Conservation (phyloP, 2,329 filamentous ascomycete genomes). For the Clarireedia monteithiana region DNA sequence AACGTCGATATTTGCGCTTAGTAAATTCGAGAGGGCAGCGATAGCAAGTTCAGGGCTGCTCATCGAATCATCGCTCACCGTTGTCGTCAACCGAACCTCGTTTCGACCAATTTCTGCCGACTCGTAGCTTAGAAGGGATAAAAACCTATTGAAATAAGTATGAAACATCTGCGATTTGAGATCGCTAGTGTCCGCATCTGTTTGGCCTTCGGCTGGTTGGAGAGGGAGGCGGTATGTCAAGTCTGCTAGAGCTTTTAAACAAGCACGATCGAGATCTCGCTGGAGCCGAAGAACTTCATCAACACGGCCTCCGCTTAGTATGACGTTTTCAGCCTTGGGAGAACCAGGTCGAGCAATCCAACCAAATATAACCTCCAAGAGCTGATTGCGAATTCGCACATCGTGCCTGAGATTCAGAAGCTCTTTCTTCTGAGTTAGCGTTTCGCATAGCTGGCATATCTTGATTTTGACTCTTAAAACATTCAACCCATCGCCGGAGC, state of each 20-base stretch:
- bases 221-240: constrained; percentile 59
- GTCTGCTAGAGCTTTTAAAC: constrained; percentile 55
- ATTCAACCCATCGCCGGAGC: constrained; percentile 45
- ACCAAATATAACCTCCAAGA: constrained; percentile 59
- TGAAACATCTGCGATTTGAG: constrained; percentile 66
- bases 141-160: constrained; percentile 62
- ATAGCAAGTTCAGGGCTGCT: constrained; percentile 57
- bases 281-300: constrained; percentile 54
- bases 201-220: constrained; percentile 57
- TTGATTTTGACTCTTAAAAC: constrained; percentile 60
- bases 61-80: constrained; percentile 44
- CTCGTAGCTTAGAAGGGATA: constrained; percentile 57
- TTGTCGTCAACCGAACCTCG: constrained; percentile 34
- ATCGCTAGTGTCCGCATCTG: constrained; percentile 58
- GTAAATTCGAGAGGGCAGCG: constrained; percentile 58
- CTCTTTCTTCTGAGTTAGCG: constrained; percentile 58
- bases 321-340: constrained; percentile 35
- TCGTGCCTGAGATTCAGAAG: constrained; percentile 62
- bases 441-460: constrained; percentile 59
- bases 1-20: constrained; percentile 65
- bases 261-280: constrained; percentile 58
- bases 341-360: constrained; percentile 59
- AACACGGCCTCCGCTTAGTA: constrained; percentile 36
- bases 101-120: constrained; percentile 36
- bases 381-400: constrained; percentile 59